These are phyloP conservation scores for Torulaspora globosa DNA, from an alignment of 1,139 yeast genomes.

Conservation along the genomic window DNA sequence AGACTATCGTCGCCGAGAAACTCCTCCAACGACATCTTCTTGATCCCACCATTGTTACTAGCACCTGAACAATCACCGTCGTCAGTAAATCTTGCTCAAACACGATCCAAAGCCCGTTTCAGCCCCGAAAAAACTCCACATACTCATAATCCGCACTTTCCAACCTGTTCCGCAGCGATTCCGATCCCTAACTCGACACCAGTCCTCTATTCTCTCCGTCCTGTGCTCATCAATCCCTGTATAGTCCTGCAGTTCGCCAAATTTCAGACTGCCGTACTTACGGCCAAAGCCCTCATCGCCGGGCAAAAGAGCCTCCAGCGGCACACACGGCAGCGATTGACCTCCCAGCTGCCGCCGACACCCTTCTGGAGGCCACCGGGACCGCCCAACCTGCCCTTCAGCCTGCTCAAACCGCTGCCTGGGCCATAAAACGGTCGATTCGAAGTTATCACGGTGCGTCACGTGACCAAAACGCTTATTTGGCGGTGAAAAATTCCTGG, in stretches of 20 bases:
- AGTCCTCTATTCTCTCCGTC: neutral
- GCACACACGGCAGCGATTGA: neutral
- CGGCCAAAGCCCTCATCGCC: neutral
- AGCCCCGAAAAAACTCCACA: conserved; percentile 8
- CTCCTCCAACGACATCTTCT: conserved; percentile 38
- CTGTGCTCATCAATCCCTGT: neutral
- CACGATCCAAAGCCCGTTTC: neutral
- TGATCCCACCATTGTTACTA: conserved; percentile 23
- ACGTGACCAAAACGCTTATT: neutral
- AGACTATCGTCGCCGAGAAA: conserved; percentile 36
- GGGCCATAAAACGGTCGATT: neutral
- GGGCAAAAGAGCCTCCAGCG: neutral
- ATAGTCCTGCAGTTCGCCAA: neutral
- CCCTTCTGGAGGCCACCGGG: neutral
- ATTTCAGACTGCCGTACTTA: neutral
- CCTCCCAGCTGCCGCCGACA: neutral
- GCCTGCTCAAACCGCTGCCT: neutral
- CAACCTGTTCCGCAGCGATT: neutral
- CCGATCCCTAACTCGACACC: neutral
- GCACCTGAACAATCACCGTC: neutral
- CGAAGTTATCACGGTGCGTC: too few relatives aligned
- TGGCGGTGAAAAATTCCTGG: neutral
- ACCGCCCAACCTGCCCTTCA: neutral
- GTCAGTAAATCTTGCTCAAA: neutral
- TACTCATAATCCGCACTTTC: neutral